Percentiles rank a stretch among this genome's conserved stretches.
phyloP scores from a whole-genome alignment of 768 basidiomycete genomes.

The Leccinum incarnatum region DNA sequence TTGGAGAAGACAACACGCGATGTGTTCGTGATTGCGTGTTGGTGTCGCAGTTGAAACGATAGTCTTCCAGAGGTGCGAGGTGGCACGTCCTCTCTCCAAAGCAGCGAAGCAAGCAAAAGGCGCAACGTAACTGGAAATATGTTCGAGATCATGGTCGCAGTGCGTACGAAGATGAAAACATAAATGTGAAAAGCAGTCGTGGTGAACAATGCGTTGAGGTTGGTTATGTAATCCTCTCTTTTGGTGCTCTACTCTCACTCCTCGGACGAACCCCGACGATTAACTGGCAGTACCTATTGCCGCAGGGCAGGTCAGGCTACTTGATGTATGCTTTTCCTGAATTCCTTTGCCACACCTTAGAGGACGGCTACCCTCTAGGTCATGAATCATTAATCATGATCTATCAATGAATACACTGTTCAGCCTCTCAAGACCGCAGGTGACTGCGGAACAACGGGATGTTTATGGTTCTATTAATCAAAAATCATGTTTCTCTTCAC shows the following conservation, averaged over 20 bases:
- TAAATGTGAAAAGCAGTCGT: not conserved
- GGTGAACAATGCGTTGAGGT: not conserved
- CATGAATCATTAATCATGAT: not conserved
- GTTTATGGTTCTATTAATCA: not conserved
- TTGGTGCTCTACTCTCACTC: not conserved
- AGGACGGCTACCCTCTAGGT: not conserved
- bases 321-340: not conserved
- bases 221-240: conserved; percentile 13
- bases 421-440: not conserved
- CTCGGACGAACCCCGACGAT: not conserved
- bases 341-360: not conserved
- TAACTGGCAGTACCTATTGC: not conserved
- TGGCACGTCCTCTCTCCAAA: conserved; percentile 34
- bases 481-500: not conserved
- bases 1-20: conserved; percentile 62
- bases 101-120: conserved; percentile 39
- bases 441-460: not conserved
- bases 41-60: conserved; percentile 64
- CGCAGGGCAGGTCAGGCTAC: not conserved
- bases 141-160: conserved; percentile 18
- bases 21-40: conserved; percentile 52
- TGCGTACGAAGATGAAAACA: not conserved
- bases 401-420: not conserved
- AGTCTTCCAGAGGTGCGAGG: conserved; percentile 37
- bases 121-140: conserved; percentile 42